phyloP scores from a whole-genome alignment of 495 filamentous ascomycete genomes.

The Xylaria sp. region DNA sequence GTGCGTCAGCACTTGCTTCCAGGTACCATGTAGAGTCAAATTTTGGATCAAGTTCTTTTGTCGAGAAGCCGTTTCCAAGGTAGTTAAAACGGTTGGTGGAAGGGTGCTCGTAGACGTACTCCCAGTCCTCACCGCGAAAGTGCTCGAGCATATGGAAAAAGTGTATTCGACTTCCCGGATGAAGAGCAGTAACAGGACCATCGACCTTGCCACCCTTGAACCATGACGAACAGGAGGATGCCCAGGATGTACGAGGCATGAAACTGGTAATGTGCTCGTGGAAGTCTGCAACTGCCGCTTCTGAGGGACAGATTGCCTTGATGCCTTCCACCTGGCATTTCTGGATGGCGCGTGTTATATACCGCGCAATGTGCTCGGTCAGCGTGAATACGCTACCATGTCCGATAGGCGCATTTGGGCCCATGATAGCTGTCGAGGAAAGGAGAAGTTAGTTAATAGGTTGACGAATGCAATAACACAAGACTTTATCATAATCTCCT shows the following conservation, averaged over 20 bases:
- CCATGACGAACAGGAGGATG: conserved; percentile 53
- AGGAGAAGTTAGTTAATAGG: conserved; percentile 31
- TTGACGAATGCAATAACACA: neutral
- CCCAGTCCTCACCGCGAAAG: conserved; percentile 59
- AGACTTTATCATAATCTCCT: conserved; percentile 21
- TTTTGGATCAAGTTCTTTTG: conserved; percentile 45
- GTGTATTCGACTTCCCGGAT: conserved; percentile 58
- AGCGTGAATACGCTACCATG: conserved; percentile 58
- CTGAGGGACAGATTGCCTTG: conserved; percentile 47
- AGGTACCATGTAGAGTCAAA: conserved; percentile 55
- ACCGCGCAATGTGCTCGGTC: conserved; percentile 54
- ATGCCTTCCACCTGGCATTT: conserved; percentile 57
- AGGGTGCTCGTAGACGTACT: conserved; percentile 48
- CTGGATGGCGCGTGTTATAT: conserved; percentile 50
- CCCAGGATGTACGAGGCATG: conserved; percentile 58
- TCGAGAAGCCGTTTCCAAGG: conserved; percentile 58
- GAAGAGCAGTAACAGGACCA: conserved; percentile 57
- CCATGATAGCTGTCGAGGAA: conserved; percentile 48
- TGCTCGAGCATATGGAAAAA: conserved; percentile 59
- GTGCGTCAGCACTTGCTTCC: conserved; percentile 34
- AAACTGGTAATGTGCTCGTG: conserved; percentile 51
- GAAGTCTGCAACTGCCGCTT: conserved; percentile 54
- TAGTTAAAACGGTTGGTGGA: conserved; percentile 52
- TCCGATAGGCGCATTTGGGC: conserved; percentile 57
- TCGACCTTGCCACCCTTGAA: conserved; percentile 53